phyloP scores from a whole-genome alignment of 2,329 filamentous ascomycete genomes.

The Colletotrichum sp. region DNA sequence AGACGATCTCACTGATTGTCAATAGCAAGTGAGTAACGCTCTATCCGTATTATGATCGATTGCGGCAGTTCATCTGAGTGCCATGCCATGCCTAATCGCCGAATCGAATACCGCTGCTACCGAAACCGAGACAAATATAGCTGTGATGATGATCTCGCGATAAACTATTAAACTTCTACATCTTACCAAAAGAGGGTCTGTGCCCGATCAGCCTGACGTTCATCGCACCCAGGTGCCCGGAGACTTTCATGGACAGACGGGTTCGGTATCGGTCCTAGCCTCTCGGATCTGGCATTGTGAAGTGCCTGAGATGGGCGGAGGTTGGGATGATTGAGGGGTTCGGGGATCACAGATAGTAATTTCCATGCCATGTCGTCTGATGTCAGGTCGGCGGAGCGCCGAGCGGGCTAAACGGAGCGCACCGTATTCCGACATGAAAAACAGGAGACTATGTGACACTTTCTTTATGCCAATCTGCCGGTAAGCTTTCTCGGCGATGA shows the following conservation, averaged over 20 bases:
- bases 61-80: not conserved
- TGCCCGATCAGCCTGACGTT: not conserved
- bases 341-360: not conserved
- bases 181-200: not conserved
- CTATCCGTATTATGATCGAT: too few species aligned
- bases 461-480: not conserved
- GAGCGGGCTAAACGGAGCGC: not conserved
- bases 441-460: not conserved
- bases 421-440: not conserved
- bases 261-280: not conserved
- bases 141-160: not conserved
- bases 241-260: not conserved
- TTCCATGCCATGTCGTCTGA: not conserved
- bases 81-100: accelerated
- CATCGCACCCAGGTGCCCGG: not conserved
- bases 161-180: not conserved
- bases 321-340: not conserved
- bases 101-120: not conserved
- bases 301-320: not conserved
- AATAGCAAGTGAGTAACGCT: too few species aligned
- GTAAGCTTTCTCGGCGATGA: not conserved
- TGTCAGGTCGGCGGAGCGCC: not conserved
- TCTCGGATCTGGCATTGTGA: not conserved
- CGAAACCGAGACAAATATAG: not conserved
- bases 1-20: too few species aligned